Evolutionary conservation across 2,329 filamentous ascomycete species (phyloP).

Genomic region (Sporothrix curviconia): DNA sequence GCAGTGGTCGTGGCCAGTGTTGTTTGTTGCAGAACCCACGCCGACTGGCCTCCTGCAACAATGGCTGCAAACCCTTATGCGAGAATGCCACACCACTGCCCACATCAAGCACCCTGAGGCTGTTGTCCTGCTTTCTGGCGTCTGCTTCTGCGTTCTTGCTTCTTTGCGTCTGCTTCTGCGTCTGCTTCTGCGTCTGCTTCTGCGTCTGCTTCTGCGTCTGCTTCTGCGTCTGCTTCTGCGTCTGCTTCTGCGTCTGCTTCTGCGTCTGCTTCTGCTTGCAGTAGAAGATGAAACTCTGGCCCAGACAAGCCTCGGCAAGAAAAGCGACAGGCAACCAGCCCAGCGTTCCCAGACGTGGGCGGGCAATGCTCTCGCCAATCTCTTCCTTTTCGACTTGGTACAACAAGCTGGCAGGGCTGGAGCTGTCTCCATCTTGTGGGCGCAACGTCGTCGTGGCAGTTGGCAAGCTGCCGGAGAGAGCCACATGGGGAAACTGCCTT

Average conservation of each 20-base stretch:
- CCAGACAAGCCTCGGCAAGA: slow-evolving; percentile 26
- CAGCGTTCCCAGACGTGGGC: slow-evolving; percentile 55
- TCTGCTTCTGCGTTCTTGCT: no score
- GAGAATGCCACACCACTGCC: slow-evolving; percentile 51
- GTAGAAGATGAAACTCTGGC: no score
- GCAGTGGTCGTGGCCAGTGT: neutral
- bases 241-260: neutral
- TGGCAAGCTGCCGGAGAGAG: slow-evolving; percentile 28
- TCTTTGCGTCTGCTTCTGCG: neutral
- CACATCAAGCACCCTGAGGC: slow-evolving; percentile 47
- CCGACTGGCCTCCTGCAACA: neutral
- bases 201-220: neutral
- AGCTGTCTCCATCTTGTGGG: no score
- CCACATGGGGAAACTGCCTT: slow-evolving; percentile 21
- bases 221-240: no score
- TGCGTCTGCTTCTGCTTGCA: neutral
- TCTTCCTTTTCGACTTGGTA: slow-evolving; percentile 51
- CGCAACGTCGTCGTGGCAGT: slow-evolving; percentile 13
- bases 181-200: no score
- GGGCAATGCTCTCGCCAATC: slow-evolving; percentile 53
- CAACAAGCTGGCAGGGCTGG: no score
- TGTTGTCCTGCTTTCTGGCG: slow-evolving; percentile 24
- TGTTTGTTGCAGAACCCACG: neutral
- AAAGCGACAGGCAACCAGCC: slow-evolving; percentile 40
- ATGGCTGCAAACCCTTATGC: slow-evolving; percentile 41